Evolutionary conservation across 768 basidiomycete genomes (phyloP), one percentile per base, ranked within the genome.

Genomic region (Trametes cinnabarina): DNA sequence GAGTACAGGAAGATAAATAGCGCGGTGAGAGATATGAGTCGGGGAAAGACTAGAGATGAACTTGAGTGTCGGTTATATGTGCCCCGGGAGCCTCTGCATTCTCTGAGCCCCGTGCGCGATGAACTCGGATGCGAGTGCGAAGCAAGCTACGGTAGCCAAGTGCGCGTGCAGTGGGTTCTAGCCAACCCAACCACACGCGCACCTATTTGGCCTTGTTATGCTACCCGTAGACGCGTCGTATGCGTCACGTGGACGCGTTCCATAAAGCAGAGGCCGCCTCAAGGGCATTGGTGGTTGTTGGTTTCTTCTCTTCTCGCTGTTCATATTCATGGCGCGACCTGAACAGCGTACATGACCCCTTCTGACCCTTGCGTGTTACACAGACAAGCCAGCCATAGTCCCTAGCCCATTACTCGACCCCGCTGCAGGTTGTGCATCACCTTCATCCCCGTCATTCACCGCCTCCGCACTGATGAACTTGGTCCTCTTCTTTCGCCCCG

Each of bases 391-490:
- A 17, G 39, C 25, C 10, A 41, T 19, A 6, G 44, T 57, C 12
- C 44, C 54, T 2, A 25, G 37, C 14, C 60, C 52, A 44, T 39
- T 50, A 42, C 62, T 66, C 30, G 57, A 49, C n/a, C 57, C 60
- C 2, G 62, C 56, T n/a, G 40, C 53, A 4, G 54, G 56, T 32
- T 52, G 34, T 22, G 46, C 47, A 10, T 67, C 66, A 32, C 62
- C 63, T 15, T 68, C 68, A 15, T 72, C 71, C 4, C 67, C 66
- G 42, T 74, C 73, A n/a, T 66, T 68, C 14, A 73, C 68, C 19
- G 65, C 69, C 57, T 71, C 73, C 11, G 70, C 71, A 47, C 73
- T 74, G 9, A 64, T 68, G 25, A 65, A 61, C 39, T 69, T 68
- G 44, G 60, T 72, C 35, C 68, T 72, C 54, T 66, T 66, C 47